Percentiles rank a stretch among this genome's conserved stretches.
Evolutionary conservation across 2,329 filamentous ascomycete genomes (phyloP).

Genomic region (Acephala macrosclerotiorum): DNA sequence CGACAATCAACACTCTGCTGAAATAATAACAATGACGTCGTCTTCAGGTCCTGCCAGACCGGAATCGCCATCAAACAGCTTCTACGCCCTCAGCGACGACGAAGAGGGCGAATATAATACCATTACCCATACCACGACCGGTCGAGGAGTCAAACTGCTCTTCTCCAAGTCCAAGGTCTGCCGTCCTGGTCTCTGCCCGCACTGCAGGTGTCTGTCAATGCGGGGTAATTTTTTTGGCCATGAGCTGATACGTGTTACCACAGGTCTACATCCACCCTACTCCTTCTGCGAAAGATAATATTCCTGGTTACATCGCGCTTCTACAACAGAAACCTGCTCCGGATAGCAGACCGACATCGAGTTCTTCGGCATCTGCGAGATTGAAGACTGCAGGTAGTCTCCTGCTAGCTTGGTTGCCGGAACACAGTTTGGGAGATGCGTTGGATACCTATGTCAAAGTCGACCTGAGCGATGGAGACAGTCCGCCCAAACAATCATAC

Average conservation of each 20-base stretch:
- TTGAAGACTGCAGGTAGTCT: slow-evolving; percentile 71
- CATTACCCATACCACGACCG: slow-evolving; percentile 79
- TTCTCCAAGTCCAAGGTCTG: slow-evolving; percentile 95
- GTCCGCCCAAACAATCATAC: slow-evolving; percentile 84
- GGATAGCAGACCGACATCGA: slow-evolving; percentile 39
- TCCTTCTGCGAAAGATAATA: slow-evolving; percentile 93
- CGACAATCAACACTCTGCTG: not conserved
- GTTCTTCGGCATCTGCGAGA: slow-evolving; percentile 50
- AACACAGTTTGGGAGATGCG: slow-evolving; percentile 84
- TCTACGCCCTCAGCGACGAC: slow-evolving; percentile 96
- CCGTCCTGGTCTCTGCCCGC: slow-evolving; percentile 18
- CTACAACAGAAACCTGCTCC: slow-evolving; percentile 80
- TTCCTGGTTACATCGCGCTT: slow-evolving; percentile 90
- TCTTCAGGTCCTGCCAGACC: slow-evolving; percentile 43
- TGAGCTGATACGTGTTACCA: slow-evolving; percentile 16
- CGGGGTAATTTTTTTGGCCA: slow-evolving; percentile 19
- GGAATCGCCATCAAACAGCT: slow-evolving; percentile 82
- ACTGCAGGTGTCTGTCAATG: slow-evolving; percentile 1
- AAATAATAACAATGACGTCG: slow-evolving; percentile 40
- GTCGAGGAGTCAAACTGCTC: slow-evolving; percentile 88
- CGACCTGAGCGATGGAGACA: slow-evolving; percentile 82
- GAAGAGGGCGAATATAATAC: slow-evolving; percentile 96
- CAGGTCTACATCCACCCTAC: slow-evolving; percentile 97
- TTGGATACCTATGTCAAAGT: slow-evolving; percentile 95
- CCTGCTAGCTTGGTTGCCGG: slow-evolving; percentile 91